Evolutionary conservation across 345 rosid species (phyloP).

Genomic region (Boechera divaricarpa): DNA sequence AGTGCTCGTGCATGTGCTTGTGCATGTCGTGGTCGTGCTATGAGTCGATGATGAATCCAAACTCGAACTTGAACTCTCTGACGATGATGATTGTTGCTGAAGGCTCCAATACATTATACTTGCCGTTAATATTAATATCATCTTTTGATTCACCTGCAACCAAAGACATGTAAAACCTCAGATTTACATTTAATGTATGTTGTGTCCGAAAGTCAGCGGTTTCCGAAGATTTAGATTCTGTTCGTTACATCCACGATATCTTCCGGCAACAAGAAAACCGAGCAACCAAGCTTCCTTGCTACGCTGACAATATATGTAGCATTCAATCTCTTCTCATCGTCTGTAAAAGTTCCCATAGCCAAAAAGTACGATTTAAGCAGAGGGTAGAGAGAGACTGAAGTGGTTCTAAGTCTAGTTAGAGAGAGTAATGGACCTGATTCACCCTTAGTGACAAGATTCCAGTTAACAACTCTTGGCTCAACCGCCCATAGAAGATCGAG

Average conservation of each 20-base stretch:
- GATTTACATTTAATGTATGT: background rate
- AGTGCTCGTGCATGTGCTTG: constrained; percentile 42
- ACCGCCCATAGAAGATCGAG: constrained; percentile 92
- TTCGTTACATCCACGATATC: constrained; percentile 88
- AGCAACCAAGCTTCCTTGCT: constrained; percentile 95
- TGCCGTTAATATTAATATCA: constrained; percentile 86
- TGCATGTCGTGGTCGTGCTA: constrained; percentile 46
- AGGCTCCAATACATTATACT: constrained; percentile 96
- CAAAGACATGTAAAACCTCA: constrained; percentile 1
- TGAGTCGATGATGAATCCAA: constrained; percentile 59
- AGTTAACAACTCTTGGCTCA: constrained; percentile 97
- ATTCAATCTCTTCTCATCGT: constrained; percentile 91
- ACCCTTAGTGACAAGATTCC: constrained; percentile 98
- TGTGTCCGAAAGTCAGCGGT: background rate
- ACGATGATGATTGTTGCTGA: constrained; percentile 55
- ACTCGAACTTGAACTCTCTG: constrained; percentile 48
- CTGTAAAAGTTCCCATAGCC: constrained; percentile 47
- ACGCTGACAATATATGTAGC: constrained; percentile 98
- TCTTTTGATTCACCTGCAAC: constrained; percentile 95
- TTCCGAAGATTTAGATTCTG: constrained; percentile 2
- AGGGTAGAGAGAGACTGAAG: background rate
- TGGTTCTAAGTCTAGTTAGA: background rate
- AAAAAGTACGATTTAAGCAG: background rate
- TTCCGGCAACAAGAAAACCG: constrained; percentile 96
- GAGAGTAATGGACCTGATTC: constrained; percentile 67